Conservation (phyloP, 495 filamentous ascomycete genomes). For the Elasticomyces elasticus region DNA sequence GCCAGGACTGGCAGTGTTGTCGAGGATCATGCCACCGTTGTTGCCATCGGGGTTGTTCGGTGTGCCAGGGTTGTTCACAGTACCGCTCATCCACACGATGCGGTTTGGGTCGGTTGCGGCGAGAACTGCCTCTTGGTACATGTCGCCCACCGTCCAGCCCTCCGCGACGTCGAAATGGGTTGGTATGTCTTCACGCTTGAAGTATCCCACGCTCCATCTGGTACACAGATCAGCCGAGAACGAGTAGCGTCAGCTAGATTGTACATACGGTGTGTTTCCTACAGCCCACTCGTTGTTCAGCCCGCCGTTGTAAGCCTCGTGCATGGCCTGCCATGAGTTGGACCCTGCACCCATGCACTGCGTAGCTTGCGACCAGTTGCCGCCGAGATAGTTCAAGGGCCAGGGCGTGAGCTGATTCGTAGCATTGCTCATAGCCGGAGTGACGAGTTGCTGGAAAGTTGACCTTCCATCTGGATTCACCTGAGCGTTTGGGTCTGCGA, state of each 20-base stretch:
- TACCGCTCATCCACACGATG: conserved; percentile 42
- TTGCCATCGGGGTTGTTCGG: conserved; percentile 34
- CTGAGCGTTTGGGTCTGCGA: conserved; percentile 48
- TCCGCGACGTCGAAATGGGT: conserved; percentile 46
- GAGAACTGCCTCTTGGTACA: conserved; percentile 48
- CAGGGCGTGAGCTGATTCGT: conserved; percentile 40
- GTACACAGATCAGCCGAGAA: not conserved
- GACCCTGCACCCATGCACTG: conserved; percentile 45
- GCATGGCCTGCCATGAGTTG: conserved; percentile 40
- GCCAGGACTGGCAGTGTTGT: conserved; percentile 47
- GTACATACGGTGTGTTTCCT: conserved; percentile 41
- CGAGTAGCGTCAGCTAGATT: not conserved
- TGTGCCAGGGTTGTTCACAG: conserved; percentile 42
- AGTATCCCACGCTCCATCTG: conserved; percentile 38
- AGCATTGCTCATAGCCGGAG: conserved; percentile 12
- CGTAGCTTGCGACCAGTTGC: conserved; percentile 39
- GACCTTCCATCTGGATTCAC: conserved; percentile 34
- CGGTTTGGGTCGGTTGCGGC: conserved; percentile 47
- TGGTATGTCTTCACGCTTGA: conserved; percentile 40
- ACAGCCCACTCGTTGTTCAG: conserved; percentile 44
- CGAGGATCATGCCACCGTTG: conserved; percentile 43
- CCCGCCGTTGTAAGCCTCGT: conserved; percentile 36
- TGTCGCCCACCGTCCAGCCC: conserved; percentile 45
- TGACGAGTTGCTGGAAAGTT: conserved; percentile 44
- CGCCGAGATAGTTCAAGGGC: conserved; percentile 42